Base-by-base conservation (phyloP, 371 early-diverging fungal species). In the Phascolomyces articulosus region DNA sequence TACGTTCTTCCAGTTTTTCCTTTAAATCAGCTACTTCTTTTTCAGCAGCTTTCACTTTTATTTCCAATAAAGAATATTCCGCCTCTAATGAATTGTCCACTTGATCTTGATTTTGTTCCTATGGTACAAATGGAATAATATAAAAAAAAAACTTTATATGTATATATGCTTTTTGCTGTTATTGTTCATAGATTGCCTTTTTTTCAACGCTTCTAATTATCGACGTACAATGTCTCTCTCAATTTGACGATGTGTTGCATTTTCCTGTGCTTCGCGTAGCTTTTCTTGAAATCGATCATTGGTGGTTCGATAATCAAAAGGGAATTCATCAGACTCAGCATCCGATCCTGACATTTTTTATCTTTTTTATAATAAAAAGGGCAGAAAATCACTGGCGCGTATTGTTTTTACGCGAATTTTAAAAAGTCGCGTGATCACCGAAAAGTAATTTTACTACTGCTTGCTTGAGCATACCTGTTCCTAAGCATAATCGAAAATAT, bases 201-300 rank as follows among this genome's bases (percentile, higher is more conserved):
- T 34, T 2, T 1, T 34, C 11, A 34, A 34, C 34, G 44, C 4
- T 44, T 20, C 16, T 41, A 3, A 9, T 16, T 41, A 3, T 34
- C 3, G 27, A 31, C 58, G 55, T 73, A 78, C 79, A 24, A 73
- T 21, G 20, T 65, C 58, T 34, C 67, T 57, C 40, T 73, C 63
- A 26, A 75, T 48, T 40, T 70, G 54, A 2, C 67, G 59, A 8
- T 70, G 58, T 16, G 23, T 58, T 13, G 55, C 59, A 18, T 24
- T 28, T 34, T 67, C 41, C 41, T 70, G 72, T 24, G 79, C 72
- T 31, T 60, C 56, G 11, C 64, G 40, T 15, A 79, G 29, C 34
- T 70, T 55, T 40, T 74, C 58, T 56, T 79, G 76, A 47, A 79
- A 75, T 16, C 40, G 63, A 9, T 70, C 63, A 40, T 56, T 71